A percentile compares a stretch with the other conserved stretches of the same genome.
phyloP scores from a whole-genome alignment of 768 basidiomycete species.

The Tulasnella calospora region DNA sequence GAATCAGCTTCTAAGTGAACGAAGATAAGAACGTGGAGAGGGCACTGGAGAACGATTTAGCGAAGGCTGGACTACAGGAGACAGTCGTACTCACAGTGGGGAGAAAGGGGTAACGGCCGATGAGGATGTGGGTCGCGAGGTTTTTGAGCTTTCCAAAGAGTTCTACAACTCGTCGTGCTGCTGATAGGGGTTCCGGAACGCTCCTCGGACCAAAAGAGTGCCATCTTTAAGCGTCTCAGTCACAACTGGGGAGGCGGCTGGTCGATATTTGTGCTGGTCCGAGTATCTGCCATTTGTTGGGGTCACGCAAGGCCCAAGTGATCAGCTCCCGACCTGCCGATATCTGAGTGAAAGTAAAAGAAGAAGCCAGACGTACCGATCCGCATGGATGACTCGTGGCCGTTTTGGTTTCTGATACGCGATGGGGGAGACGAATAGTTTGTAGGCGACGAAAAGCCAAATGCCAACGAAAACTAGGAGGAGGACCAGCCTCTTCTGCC shows the following conservation, averaged over 20 bases:
- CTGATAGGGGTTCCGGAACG: constrained; percentile 22
- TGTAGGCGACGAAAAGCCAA: constrained; percentile 44
- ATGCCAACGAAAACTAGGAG: constrained; percentile 42
- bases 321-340: not conserved
- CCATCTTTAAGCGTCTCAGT: constrained; percentile 74
- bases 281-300: constrained; percentile 56
- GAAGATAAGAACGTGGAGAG: not conserved
- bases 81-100: not conserved
- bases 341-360: not conserved
- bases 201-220: constrained; percentile 63
- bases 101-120: not conserved
- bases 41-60: not conserved
- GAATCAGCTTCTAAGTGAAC: not conserved
- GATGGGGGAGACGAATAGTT: constrained; percentile 34
- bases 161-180: constrained; percentile 22
- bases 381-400: constrained; percentile 55
- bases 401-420: constrained; percentile 27
- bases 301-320: not conserved
- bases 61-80: not conserved
- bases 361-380: constrained; percentile 46
- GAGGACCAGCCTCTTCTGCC: constrained; percentile 44
- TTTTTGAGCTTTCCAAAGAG: not conserved
- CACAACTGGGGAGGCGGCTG: constrained; percentile 78
- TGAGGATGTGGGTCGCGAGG: not conserved
- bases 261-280: constrained; percentile 72